phyloP scores from a whole-genome alignment of 495 filamentous ascomycete genomes.

The Astrocystis sublimbata region DNA sequence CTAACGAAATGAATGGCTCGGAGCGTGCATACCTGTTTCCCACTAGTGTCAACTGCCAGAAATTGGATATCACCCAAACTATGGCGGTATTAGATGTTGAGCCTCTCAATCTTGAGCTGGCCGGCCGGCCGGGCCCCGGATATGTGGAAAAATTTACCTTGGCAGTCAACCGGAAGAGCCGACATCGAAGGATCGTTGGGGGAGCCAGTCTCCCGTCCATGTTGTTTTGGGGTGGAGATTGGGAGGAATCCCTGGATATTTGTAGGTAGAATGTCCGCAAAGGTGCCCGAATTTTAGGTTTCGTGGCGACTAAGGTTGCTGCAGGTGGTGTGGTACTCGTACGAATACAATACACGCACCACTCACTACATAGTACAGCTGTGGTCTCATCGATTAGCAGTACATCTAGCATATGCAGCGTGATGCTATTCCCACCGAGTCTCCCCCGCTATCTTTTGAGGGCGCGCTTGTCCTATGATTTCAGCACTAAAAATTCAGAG shows the following conservation, averaged over 20 bases:
- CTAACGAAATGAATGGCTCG: too few relatives aligned
- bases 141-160: conserved; percentile 7
- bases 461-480: too few relatives aligned
- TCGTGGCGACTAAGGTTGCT: conserved; percentile 5
- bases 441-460: too few relatives aligned
- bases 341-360: too few relatives aligned
- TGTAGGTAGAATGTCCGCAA: conserved; percentile 8
- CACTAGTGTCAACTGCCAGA: conserved; percentile 8
- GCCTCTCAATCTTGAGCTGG: background rate
- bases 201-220: conserved; percentile 2
- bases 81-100: conserved; percentile 4
- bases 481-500: too few relatives aligned
- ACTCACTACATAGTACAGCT: too few relatives aligned
- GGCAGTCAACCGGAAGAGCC: conserved; percentile 7
- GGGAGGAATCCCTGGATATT: conserved; percentile 8
- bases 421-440: too few relatives aligned
- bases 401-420: too few relatives aligned
- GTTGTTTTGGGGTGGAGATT: conserved; percentile 7
- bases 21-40: too few relatives aligned
- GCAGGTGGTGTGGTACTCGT: too few relatives aligned
- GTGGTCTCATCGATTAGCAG: too few relatives aligned
- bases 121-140: background rate
- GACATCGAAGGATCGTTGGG: conserved; percentile 6
- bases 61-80: background rate
- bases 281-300: conserved; percentile 6